Conservation (phyloP, 495 filamentous ascomycete genomes). For the Penicillium steckii region DNA sequence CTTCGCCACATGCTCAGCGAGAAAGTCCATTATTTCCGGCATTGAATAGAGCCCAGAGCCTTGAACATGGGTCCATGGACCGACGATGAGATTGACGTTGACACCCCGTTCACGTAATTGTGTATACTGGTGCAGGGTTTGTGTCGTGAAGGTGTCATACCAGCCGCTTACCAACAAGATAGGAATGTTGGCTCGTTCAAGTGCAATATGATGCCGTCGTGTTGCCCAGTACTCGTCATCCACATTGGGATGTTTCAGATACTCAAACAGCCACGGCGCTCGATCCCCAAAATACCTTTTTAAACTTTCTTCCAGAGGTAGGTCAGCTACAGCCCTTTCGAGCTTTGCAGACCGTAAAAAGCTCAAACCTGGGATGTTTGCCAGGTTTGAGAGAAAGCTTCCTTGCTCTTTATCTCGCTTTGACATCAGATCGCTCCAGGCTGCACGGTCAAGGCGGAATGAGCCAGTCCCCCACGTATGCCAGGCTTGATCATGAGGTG, state of each 20-base stretch:
- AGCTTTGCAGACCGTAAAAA: constrained; percentile 13
- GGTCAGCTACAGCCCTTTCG: constrained; percentile 6
- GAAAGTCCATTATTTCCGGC: constrained; percentile 18
- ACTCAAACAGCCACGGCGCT: constrained; percentile 20
- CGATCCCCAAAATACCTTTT: constrained; percentile 16
- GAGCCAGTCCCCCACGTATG: constrained; percentile 26
- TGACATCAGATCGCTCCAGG: constrained; percentile 24
- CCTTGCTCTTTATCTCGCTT: constrained; percentile 2
- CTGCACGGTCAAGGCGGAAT: constrained; percentile 20
- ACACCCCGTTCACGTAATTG: constrained; percentile 9
- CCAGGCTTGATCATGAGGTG: constrained; percentile 22
- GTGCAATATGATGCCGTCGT: constrained; percentile 15
- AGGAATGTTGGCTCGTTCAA: constrained; percentile 24
- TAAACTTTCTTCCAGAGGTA: constrained; percentile 17
- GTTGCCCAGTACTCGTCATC: constrained; percentile 22
- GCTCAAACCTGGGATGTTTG: constrained; percentile 13
- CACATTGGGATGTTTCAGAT: constrained; percentile 12
- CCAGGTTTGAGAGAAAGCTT: constrained; percentile 7
- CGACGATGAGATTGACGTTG: constrained; percentile 15
- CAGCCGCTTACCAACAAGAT: constrained; percentile 30
- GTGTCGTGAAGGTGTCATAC: constrained; percentile 24
- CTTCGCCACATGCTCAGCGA: constrained; percentile 17
- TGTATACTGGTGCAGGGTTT: constrained; percentile 25
- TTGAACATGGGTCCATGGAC: constrained; percentile 20
- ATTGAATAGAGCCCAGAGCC: constrained; percentile 13